phyloP scores from a whole-genome alignment of 2,329 filamentous ascomycete species.

The Xylaria arbuscula region DNA sequence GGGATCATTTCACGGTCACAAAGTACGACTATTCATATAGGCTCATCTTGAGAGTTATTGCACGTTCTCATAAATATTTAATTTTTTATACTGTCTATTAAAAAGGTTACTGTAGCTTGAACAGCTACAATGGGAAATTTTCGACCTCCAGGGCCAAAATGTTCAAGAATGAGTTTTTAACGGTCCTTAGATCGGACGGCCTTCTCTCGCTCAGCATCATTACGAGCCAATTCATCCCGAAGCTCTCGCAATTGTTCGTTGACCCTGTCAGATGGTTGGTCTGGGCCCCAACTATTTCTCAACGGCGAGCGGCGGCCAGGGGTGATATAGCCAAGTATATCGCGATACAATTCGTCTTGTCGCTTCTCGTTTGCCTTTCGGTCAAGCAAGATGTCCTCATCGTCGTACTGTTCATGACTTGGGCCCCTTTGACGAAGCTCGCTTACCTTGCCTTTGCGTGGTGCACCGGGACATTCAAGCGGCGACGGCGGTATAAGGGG shows the following conservation, averaged over 20 bases:
- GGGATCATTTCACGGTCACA: no score
- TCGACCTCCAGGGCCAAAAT: no score
- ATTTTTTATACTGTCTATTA: no score
- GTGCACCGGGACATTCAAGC: slow-evolving; percentile 23
- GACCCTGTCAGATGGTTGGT: slow-evolving; percentile 23
- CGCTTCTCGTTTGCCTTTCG: slow-evolving; percentile 3
- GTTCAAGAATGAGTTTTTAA: no score
- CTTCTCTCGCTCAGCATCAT: not conserved
- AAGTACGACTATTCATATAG: not conserved
- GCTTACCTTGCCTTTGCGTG: not conserved
- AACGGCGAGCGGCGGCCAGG: slow-evolving; percentile 25
- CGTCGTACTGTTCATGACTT: not conserved
- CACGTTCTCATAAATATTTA: no score
- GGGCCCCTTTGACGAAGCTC: not conserved
- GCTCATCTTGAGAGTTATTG: no score
- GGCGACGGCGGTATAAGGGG: not conserved
- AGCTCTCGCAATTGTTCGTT: not conserved
- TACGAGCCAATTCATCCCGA: not conserved
- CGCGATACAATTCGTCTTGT: not conserved
- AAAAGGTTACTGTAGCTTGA: no score
- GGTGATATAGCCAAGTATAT: not conserved
- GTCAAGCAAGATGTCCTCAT: slow-evolving; percentile 24
- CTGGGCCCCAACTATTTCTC: slow-evolving; percentile 28
- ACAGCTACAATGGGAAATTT: no score
- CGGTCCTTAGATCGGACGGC: not conserved